Conservation (phyloP, 2,329 filamentous ascomycete genomes). For the Alternaria atra region DNA sequence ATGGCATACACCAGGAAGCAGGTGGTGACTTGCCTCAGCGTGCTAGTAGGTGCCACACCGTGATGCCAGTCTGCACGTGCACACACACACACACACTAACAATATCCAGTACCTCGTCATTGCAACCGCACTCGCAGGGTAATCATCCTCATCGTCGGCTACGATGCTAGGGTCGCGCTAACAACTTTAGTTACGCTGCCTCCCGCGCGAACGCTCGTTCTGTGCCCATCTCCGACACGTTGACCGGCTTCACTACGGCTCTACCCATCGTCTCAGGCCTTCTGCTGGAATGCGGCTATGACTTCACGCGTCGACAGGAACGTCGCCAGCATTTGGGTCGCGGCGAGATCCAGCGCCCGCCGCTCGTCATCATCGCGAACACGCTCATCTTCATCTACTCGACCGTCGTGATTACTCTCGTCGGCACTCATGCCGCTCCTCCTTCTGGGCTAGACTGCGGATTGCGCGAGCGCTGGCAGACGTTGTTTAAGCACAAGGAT, state of each 20-base stretch:
- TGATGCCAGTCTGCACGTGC: background rate
- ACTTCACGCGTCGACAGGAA: slow-evolving; percentile 45
- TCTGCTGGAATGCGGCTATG: slow-evolving; percentile 51
- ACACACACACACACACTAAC: background rate
- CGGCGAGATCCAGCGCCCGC: slow-evolving; percentile 45
- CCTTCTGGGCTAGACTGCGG: slow-evolving; percentile 59
- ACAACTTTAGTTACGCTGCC: slow-evolving; percentile 39
- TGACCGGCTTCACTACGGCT: slow-evolving; percentile 53
- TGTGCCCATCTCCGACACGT: slow-evolving; percentile 54
- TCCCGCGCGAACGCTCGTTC: slow-evolving; percentile 47
- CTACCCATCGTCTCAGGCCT: slow-evolving; percentile 56
- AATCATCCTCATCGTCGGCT: slow-evolving; percentile 2
- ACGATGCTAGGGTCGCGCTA: slow-evolving; percentile 9
- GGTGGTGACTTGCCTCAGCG: slow-evolving; percentile 50
- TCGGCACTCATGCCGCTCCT: slow-evolving; percentile 55
- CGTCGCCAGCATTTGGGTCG: slow-evolving; percentile 40
- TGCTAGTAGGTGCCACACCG: slow-evolving; percentile 40
- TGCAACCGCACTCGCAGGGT: slow-evolving; percentile 53
- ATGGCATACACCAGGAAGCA: slow-evolving; percentile 53
- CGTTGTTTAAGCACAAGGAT: slow-evolving; percentile 63
- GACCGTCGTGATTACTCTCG: slow-evolving; percentile 56
- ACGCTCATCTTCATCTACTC: slow-evolving; percentile 53
- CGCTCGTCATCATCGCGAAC: slow-evolving; percentile 51
- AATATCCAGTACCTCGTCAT: slow-evolving; percentile 52
- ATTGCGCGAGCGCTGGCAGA: slow-evolving; percentile 66